Conservation (phyloP, 139 green algal species). For the Pseudopediastrum boryanum region DNA sequence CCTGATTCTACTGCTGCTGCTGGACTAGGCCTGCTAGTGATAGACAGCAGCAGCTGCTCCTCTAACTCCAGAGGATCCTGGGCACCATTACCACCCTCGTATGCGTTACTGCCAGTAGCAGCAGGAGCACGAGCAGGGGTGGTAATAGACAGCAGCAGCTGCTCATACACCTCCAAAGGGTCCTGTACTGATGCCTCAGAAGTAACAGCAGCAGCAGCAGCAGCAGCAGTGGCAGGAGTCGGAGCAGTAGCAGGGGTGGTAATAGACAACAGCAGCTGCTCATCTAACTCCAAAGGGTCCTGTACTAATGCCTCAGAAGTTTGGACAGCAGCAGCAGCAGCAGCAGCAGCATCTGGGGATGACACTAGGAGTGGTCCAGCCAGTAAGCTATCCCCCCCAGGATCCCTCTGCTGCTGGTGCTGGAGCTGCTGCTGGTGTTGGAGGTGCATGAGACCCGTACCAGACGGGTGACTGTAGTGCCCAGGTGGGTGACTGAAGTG, state of each 20-base stretch:
- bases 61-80: too few species aligned
- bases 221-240: not conserved
- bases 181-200: not conserved
- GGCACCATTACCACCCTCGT: not conserved
- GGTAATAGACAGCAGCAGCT: too few species aligned
- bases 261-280: not conserved
- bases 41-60: too few species aligned
- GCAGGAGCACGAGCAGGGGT: not conserved
- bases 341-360: not conserved
- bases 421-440: too few species aligned
- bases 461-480: too few species aligned
- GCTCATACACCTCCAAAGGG: too few species aligned
- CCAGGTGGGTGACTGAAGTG: too few species aligned
- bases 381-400: not conserved
- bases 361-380: not conserved
- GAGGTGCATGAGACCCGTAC: too few species aligned
- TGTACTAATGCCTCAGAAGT: not conserved
- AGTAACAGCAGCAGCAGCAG: conserved; percentile 7
- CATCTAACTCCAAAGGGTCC: not conserved
- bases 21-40: too few species aligned
- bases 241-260: not conserved
- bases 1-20: too few species aligned
- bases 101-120: not conserved
- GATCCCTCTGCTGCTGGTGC: too few species aligned
- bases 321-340: not conserved